Evolutionary conservation across 805 yeast species (phyloP), one percentile per base, ranked within the genome.

Genomic region (Pichia phayaonensis): DNA sequence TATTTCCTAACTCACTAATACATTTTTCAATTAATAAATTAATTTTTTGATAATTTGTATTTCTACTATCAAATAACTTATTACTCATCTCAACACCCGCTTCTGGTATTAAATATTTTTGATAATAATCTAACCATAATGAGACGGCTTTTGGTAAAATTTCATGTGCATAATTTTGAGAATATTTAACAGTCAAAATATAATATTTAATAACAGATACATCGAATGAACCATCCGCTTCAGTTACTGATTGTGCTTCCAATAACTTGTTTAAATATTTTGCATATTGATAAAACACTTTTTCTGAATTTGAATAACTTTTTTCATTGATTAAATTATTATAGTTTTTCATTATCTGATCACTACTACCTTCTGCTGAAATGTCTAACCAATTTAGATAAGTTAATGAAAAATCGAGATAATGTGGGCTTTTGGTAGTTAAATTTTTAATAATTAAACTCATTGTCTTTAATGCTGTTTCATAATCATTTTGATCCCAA

Each of bases 71-170:
- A 27, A 42, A 22, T 2, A 54, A 36, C 29, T 48, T 48, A 4
- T 41, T 39, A 12, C 38, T 29, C 3, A 47, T 15, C 2, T 38
- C 21, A 26, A 45, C 16, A 15, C 18, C 22, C 1, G 46, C 23
- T 2, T 36, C 46, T 8, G 36, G 13, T 20, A 42, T 18, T 23
- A 46, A 54, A 47, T 65, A 66, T 43, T 60, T 64, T 36, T 72
- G 73, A 1, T 76, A 80, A 63, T 84, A 86, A 58, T 90, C 96
- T 23, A 94, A 70, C 99, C 99, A 94, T 10, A 87, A 75, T 0
- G 96, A 89, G 6, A 90, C 76, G n/a, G 88, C 77, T 59, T 89
- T 90, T 0, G 99, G 98, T 21, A 94, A 69, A 0, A 92, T 84
- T 66, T 94, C 97, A 60, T 81, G 84, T 29, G 51, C 53, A 34